phyloP scores from a whole-genome alignment of 2,329 filamentous ascomycete species.

The Fonsecaea monophora region DNA sequence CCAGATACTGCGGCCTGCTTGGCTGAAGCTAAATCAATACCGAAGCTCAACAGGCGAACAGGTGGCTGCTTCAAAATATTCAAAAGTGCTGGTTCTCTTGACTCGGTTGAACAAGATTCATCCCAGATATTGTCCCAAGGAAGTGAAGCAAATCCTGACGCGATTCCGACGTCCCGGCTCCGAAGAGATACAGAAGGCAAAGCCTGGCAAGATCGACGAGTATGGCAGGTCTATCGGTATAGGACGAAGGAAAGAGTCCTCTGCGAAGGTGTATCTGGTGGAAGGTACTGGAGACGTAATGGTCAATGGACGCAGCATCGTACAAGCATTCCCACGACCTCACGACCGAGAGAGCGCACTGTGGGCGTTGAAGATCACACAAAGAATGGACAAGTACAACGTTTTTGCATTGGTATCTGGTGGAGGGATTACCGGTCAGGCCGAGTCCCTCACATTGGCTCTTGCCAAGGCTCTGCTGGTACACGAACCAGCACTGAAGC shows the following conservation, averaged over 20 bases:
- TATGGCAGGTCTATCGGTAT: conserved; percentile 79
- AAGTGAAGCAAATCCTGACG: conserved; percentile 69
- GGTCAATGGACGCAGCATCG: conserved; percentile 87
- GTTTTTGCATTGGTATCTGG: conserved; percentile 85
- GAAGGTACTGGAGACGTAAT: conserved; percentile 90
- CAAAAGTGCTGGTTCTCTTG: conserved; percentile 74
- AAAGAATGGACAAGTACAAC: conserved; percentile 94
- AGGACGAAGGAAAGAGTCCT: conserved; percentile 85
- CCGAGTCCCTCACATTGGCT: conserved; percentile 89
- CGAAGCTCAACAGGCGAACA: conserved; percentile 72
- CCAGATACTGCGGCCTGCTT: conserved; percentile 75
- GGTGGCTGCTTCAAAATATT: conserved; percentile 78
- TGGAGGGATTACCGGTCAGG: conserved; percentile 92
- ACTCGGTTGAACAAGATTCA: conserved; percentile 86
- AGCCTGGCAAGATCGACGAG: conserved; percentile 72
- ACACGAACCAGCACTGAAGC: conserved; percentile 92
- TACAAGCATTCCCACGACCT: conserved; percentile 80
- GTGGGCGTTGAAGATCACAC: conserved; percentile 85
- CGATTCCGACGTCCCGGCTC: conserved; percentile 78
- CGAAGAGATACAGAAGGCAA: conserved; percentile 68
- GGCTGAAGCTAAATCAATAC: conserved; percentile 81
- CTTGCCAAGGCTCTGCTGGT: conserved; percentile 85
- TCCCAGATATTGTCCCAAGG: conserved; percentile 73
- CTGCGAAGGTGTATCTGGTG: conserved; percentile 83
- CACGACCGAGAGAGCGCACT: conserved; percentile 94